These are phyloP conservation scores for Pichia sp. DNA, from an alignment of 1,139 yeast genomes.

Conservation along the genomic window DNA sequence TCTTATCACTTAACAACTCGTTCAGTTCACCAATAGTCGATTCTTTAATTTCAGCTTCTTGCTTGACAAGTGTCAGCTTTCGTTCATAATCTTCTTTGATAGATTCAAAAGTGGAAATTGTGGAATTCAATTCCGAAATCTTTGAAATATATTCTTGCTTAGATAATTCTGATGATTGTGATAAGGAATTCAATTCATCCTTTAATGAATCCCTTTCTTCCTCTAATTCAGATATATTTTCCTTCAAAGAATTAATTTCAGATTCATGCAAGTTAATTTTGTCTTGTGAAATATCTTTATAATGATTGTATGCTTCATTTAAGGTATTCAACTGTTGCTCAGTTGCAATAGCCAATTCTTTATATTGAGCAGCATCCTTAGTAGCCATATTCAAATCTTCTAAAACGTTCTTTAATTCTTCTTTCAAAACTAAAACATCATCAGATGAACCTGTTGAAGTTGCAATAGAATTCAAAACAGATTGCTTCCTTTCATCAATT, in stretches of 20 bases:
- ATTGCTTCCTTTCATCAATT: slow-evolving; percentile 32
- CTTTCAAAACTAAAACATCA: slow-evolving; percentile 31
- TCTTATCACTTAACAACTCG: slow-evolving; percentile 42
- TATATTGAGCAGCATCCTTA: slow-evolving; percentile 44
- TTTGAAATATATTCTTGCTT: slow-evolving; percentile 35
- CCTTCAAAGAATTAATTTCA: slow-evolving; percentile 19
- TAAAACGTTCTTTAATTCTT: slow-evolving; percentile 37
- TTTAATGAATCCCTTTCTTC: slow-evolving; percentile 27
- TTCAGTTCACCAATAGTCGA: slow-evolving; percentile 21
- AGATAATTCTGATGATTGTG: slow-evolving; percentile 27
- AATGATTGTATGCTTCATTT: slow-evolving; percentile 39
- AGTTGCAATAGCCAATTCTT: slow-evolving; percentile 42
- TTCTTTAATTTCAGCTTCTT: slow-evolving; percentile 17
- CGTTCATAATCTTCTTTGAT: slow-evolving; percentile 24
- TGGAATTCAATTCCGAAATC: slow-evolving; percentile 28
- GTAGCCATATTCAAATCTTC: slow-evolving; percentile 43
- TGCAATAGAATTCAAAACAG: slow-evolving; percentile 34
- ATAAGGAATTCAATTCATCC: slow-evolving; percentile 23
- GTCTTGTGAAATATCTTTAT: slow-evolving; percentile 27
- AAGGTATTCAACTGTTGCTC: slow-evolving; percentile 43
- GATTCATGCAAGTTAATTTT: slow-evolving; percentile 9
- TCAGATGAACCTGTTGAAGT: slow-evolving; percentile 30
- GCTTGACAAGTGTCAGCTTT: slow-evolving; percentile 16
- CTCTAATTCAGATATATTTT: slow-evolving; percentile 28
- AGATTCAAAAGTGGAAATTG: slow-evolving; percentile 22